A percentile compares a stretch with the other conserved stretches of the same genome.
These are phyloP conservation scores for Acacia confusa DNA, from an alignment of 306 rosid genomes.

Conservation along the genomic window DNA sequence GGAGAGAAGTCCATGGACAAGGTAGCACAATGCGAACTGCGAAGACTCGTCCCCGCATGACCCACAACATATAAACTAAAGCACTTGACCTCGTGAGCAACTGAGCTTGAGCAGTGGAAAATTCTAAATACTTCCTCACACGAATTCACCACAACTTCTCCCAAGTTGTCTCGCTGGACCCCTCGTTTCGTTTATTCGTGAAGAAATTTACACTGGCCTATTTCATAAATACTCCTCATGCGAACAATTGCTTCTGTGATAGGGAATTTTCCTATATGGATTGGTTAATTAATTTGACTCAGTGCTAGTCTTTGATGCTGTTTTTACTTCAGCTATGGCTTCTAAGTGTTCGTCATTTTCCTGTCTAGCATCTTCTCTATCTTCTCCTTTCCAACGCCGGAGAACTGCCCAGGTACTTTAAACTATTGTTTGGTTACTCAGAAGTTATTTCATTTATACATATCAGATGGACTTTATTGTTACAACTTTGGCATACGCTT, in stretches of 20 bases:
- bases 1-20: not conserved
- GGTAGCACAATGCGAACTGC: not conserved
- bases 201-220: slow-evolving; percentile 13
- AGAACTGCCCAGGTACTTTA: slow-evolving; percentile 45
- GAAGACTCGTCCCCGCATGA: not conserved
- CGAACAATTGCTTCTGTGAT: slow-evolving; percentile 28
- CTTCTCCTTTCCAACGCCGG: slow-evolving; percentile 39
- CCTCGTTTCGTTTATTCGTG: not conserved
- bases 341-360: slow-evolving; percentile 46
- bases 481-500: not conserved
- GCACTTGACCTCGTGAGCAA: not conserved
- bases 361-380: slow-evolving; percentile 40
- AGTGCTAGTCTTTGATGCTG: slow-evolving; percentile 7
- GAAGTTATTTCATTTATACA: not conserved
- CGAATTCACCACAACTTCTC: slow-evolving; percentile 30
- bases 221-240: slow-evolving; percentile 14
- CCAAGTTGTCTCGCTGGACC: slow-evolving; percentile 22
- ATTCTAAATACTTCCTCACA: not conserved
- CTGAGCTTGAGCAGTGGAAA: not conserved
- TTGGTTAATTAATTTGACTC: slow-evolving; percentile 26
- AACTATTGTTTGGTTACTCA: slow-evolving; percentile 22
- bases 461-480: not conserved
- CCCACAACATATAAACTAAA: not conserved
- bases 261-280: slow-evolving; percentile 25
- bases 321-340: slow-evolving; percentile 43